Evolutionary conservation across 106 monocot species (phyloP), one percentile per base, ranked within the genome.

Genomic region (Phalaenopsis equestris): DNA sequence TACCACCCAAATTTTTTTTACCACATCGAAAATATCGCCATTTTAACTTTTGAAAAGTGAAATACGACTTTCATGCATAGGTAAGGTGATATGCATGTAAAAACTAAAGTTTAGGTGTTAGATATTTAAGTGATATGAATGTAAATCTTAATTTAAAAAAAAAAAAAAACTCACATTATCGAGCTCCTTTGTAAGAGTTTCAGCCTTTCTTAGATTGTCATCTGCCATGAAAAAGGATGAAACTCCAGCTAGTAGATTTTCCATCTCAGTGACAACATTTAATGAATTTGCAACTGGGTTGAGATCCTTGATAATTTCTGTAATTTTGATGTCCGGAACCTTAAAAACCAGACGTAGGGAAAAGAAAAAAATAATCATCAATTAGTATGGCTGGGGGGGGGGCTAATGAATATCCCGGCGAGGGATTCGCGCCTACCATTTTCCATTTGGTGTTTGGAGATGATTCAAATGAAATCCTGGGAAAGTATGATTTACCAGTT

Each of bases 141-240:
- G 30, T 30, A 30, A 30, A 30, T 30, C 30, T 30, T 30, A 30
- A n/a, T n/a, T n/a, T n/a, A n/a, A n/a, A n/a, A 0, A 30, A 30
- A 30, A 30, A 30, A 0, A 30, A 30, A 30, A 30, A 83, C 92
- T 89, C 78, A 98, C 94, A 77, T 89, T 87, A 72, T 92, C 98
- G 83, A 98, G 98, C 85, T 94, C 89, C 83, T 92, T 92, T 57
- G 87, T 41, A 42, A 84, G 89, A 36, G 81, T 81, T 87, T 98
- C 91, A 43, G 94, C 92, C 78, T 91, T 92, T 79, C 88, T 78
- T 21, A 88, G 64, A 86, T 83, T 89, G 81, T 77, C 88, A 85
- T 92, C 89, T 79, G 89, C 84, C 70, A 89, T 89, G 15, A 84
- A 36, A 15, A 78, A 23, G 42, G 77, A 39, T 58, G 86, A 77